phyloP scores from a whole-genome alignment of 768 basidiomycete genomes.

The Suillus subluteus region DNA sequence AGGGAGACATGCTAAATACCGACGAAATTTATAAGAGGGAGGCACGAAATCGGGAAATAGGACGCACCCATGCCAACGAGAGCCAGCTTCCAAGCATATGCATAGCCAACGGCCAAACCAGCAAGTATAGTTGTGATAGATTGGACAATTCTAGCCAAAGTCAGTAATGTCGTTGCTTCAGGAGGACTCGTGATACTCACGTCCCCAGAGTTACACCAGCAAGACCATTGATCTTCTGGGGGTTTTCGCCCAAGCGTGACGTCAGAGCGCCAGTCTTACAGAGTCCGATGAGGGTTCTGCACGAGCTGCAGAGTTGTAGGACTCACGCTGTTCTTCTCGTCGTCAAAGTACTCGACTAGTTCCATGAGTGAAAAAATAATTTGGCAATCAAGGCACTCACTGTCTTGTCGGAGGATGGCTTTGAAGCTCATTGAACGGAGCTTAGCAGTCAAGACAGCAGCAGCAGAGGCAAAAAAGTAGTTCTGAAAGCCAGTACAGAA shows the following conservation, averaged over 20 bases:
- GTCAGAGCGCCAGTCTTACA: constrained; percentile 79
- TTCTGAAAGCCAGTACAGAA: constrained; percentile 41
- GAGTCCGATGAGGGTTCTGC: constrained; percentile 9
- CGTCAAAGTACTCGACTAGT: constrained; percentile 87
- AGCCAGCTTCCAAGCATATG: constrained; percentile 76
- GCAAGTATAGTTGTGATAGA: constrained; percentile 65
- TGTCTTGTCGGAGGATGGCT: constrained; percentile 49
- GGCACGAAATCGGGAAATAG: not conserved
- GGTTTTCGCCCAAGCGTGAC: constrained; percentile 77
- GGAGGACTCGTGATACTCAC: constrained; percentile 36
- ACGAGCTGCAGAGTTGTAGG: constrained; percentile 10
- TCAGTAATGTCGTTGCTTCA: not conserved
- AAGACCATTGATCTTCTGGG: constrained; percentile 87
- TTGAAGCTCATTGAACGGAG: constrained; percentile 43
- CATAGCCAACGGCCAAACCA: constrained; percentile 77
- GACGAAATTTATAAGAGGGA: not conserved
- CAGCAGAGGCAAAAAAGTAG: constrained; percentile 36
- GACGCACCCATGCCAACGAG: constrained; percentile 77
- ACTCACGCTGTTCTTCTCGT: constrained; percentile 76
- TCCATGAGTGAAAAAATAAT: constrained; percentile 24
- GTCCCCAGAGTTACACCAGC: constrained; percentile 88
- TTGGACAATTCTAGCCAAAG: constrained; percentile 68
- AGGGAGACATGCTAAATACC: constrained; percentile 62
- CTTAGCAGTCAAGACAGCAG: constrained; percentile 42
- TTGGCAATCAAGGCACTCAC: constrained; percentile 33